phyloP scores from a whole-genome alignment of 192 early-diverging fungal genomes.

The Podila horticola region DNA sequence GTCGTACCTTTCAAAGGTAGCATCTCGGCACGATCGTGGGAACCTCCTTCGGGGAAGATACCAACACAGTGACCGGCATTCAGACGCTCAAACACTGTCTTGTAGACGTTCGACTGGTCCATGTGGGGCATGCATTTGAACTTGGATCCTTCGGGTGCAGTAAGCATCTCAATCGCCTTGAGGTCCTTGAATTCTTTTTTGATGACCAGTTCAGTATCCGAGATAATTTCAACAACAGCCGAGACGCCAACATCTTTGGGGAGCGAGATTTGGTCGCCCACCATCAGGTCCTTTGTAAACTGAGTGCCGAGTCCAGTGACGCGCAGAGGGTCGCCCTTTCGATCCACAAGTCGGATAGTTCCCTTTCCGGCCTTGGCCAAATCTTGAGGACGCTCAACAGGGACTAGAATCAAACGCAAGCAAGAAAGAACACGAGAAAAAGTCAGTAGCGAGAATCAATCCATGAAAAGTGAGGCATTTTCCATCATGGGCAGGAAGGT shows the following conservation, averaged over 20 bases:
- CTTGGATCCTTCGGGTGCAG: slow-evolving; percentile 62
- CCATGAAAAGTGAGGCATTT: neutral
- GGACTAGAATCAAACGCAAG: slow-evolving; percentile 63
- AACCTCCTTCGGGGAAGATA: slow-evolving; percentile 99
- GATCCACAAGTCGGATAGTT: slow-evolving; percentile 72
- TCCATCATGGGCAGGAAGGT: neutral
- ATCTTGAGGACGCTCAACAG: slow-evolving; percentile 95
- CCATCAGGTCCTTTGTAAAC: slow-evolving; percentile 74
- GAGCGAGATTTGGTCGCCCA: slow-evolving; percentile 71
- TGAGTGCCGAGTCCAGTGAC: slow-evolving; percentile 75
- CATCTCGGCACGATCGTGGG: slow-evolving; percentile 96
- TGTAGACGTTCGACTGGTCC: slow-evolving; percentile 90
- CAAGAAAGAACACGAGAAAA: neutral
- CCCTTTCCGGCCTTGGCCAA: slow-evolving; percentile 79
- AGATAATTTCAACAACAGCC: slow-evolving; percentile 81
- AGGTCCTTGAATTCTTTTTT: slow-evolving; percentile 81
- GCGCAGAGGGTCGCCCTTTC: slow-evolving; percentile 71
- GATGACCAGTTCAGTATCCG: slow-evolving; percentile 83
- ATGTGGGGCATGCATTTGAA: slow-evolving; percentile 85
- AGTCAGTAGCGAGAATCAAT: neutral
- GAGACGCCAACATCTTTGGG: slow-evolving; percentile 69
- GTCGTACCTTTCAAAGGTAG: slow-evolving; percentile 88
- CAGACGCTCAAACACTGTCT: slow-evolving; percentile 82
- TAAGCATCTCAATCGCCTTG: slow-evolving; percentile 71
- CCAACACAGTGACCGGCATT: slow-evolving; percentile 82